Evolutionary conservation across 2,329 filamentous ascomycete genomes (phyloP).

Genomic region (Monosporascus sp.): DNA sequence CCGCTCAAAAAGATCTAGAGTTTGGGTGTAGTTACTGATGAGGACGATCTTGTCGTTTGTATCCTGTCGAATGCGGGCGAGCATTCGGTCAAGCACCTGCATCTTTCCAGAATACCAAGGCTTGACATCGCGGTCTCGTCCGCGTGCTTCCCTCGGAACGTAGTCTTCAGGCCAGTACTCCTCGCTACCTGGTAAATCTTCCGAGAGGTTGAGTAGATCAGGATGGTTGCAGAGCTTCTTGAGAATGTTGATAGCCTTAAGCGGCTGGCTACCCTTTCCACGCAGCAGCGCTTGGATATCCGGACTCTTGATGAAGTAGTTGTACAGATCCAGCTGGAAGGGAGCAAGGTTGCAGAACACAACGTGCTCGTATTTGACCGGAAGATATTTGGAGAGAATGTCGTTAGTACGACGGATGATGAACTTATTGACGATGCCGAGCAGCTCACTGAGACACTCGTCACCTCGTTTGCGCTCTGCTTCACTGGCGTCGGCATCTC

Average conservation of each 20-base stretch:
- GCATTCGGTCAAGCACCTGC: conserved; percentile 96
- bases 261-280: conserved; percentile 90
- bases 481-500: conserved; percentile 85
- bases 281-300: conserved; percentile 88
- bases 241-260: conserved; percentile 93
- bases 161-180: conserved; percentile 78
- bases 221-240: conserved; percentile 99
- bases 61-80: conserved; percentile 88
- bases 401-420: conserved; percentile 98
- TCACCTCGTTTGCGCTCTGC: conserved; percentile 78
- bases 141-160: conserved; percentile 78
- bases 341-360: conserved; percentile 94
- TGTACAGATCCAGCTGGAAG: conserved; percentile 91
- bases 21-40: conserved; percentile 97
- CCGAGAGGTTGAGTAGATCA: conserved; percentile 76
- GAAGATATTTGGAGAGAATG: conserved; percentile 93
- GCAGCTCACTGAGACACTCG: conserved; percentile 73
- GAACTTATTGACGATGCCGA: conserved; percentile 90
- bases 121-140: conserved; percentile 86
- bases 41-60: conserved; percentile 99
- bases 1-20: conserved; percentile 87
- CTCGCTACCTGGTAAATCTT: conserved; percentile 85
- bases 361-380: conserved; percentile 98
- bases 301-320: conserved; percentile 93
- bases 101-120: conserved; percentile 98